Evolutionary conservation across 164 flowering plant genomes (phyloP), one percentile per base, ranked within the genome.

Genomic region (Vitis rupestris): DNA sequence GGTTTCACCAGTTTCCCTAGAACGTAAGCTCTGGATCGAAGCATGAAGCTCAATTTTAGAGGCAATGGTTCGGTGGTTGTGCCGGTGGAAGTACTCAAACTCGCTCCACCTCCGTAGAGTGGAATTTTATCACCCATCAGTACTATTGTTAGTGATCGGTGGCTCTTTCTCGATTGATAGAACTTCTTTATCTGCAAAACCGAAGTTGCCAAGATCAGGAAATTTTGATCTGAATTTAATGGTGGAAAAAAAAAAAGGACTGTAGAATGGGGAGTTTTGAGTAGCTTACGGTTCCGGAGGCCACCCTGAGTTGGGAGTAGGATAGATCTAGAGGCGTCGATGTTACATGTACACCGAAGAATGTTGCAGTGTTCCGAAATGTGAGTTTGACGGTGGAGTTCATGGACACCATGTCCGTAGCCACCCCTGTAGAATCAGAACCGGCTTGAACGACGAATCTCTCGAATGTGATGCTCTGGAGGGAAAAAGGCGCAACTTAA

Each of bases 271-370:
- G 47, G 23, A 10, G 31, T 51, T 19, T 67, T n/a, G 2, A 59
- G 17, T 51, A 17, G 63, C 88, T 86, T 87, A 93, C 98, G 8
- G 74, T 16, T 67, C 97, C 98, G 48, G 86, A 75, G 29, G 82
- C 97, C 2, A 93, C 23, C 1, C 55, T 81, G 83, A 91, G 77
- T 14, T 85, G 66, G 10, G 85, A 87, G 72, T 74, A 93, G n/a
- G 91, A 77, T 51, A 94, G 86, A 79, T 87, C 90, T 0, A 90
- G 11, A 1, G 96, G 92, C 1, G 90, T 83, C 10, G 97, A 78
- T 2, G 92, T 64, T 4, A 94, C 97, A 67, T 94, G 97, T 51
- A 94, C 82, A 0, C 98, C 98, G 64, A 94, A 94, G 53, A 94
- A 94, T 12, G 96, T 82, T n/a, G 91, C 98, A 0, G 86, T 90